Conservation (phyloP, 495 filamentous ascomycete species). For the Ascobolus immersus region DNA sequence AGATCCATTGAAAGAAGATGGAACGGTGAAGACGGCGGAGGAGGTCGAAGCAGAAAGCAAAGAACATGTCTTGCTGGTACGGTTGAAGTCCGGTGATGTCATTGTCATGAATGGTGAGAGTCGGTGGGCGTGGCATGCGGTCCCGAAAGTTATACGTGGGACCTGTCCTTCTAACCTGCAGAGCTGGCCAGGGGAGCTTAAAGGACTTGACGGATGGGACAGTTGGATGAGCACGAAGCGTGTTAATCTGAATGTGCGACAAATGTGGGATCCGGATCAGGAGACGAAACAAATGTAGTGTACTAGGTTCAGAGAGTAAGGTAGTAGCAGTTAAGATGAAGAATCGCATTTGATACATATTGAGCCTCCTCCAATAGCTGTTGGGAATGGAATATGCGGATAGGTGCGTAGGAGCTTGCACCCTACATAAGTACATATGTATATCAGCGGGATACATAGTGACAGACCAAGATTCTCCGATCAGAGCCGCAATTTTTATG, state of each 20-base stretch:
- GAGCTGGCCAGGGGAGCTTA: conserved; percentile 36
- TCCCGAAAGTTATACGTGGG: conserved; percentile 49
- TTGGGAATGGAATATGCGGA: too few species aligned
- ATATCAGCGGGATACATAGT: too few species aligned
- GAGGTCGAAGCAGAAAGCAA: conserved; percentile 13
- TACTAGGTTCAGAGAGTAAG: too few species aligned
- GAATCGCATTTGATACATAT: too few species aligned
- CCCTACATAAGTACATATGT: too few species aligned
- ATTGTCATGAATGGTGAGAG: conserved; percentile 58
- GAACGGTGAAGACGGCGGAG: neutral
- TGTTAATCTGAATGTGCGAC: conserved; percentile 74
- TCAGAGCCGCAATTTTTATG: too few species aligned
- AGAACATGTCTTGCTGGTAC: conserved; percentile 29
- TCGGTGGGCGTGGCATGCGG: conserved; percentile 80
- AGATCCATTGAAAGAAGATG: conserved; percentile 18
- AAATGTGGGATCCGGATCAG: conserved; percentile 69
- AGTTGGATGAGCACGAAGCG: conserved; percentile 70
- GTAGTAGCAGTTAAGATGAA: too few species aligned
- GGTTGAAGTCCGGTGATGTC: conserved; percentile 53
- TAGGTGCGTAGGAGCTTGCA: too few species aligned
- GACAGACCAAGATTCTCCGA: too few species aligned
- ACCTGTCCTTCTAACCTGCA: conserved; percentile 53
- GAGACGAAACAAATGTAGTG: too few species aligned
- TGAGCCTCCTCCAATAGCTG: too few species aligned
- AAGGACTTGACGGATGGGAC: conserved; percentile 31